phyloP scores from a whole-genome alignment of 2,329 filamentous ascomycete species.

The Colletotrichum plurivorum region DNA sequence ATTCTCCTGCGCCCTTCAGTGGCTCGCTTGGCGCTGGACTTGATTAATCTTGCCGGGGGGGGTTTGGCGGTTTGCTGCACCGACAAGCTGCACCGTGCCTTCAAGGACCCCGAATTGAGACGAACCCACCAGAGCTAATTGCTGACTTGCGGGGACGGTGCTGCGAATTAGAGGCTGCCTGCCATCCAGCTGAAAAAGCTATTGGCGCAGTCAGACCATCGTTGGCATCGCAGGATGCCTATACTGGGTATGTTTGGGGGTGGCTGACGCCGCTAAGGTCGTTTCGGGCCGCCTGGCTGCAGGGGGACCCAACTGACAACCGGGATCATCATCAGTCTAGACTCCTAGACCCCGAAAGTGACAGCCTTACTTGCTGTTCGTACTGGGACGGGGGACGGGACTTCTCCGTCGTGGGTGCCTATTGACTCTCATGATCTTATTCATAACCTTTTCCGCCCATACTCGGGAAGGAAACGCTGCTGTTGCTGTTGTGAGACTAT shows the following conservation, averaged over 20 bases:
- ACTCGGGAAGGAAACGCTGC: background rate
- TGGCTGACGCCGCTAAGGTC: slow-evolving; percentile 35
- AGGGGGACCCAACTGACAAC: slow-evolving; percentile 23
- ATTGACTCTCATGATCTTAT: slow-evolving; percentile 18
- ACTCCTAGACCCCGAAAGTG: slow-evolving; percentile 5
- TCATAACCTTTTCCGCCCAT: slow-evolving; percentile 22
- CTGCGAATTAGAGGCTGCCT: slow-evolving; percentile 20
- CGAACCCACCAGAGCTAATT: slow-evolving; percentile 17
- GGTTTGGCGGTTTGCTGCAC: background rate
- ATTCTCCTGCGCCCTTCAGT: too few species aligned
- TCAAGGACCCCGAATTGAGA: slow-evolving; percentile 9
- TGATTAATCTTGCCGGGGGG: background rate
- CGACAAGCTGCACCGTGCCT: slow-evolving; percentile 6
- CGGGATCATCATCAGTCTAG: slow-evolving; percentile 3
- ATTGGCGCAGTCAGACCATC: slow-evolving; percentile 27
- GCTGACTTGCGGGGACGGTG: slow-evolving; percentile 30
- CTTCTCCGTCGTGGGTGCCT: slow-evolving; percentile 25
- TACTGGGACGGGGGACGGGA: background rate
- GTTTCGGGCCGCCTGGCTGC: slow-evolving; percentile 36
- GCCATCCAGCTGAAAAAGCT: slow-evolving; percentile 16
- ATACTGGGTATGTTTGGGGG: slow-evolving; percentile 33
- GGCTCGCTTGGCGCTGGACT: too few species aligned
- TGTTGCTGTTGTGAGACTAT: background rate
- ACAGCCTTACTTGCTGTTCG: slow-evolving; percentile 15
- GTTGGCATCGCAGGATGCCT: slow-evolving; percentile 32